Evolutionary conservation across 2,329 filamentous ascomycete species (phyloP), one percentile per base, ranked within the genome.

Genomic region (Sporothrix brunneoviolacea): DNA sequence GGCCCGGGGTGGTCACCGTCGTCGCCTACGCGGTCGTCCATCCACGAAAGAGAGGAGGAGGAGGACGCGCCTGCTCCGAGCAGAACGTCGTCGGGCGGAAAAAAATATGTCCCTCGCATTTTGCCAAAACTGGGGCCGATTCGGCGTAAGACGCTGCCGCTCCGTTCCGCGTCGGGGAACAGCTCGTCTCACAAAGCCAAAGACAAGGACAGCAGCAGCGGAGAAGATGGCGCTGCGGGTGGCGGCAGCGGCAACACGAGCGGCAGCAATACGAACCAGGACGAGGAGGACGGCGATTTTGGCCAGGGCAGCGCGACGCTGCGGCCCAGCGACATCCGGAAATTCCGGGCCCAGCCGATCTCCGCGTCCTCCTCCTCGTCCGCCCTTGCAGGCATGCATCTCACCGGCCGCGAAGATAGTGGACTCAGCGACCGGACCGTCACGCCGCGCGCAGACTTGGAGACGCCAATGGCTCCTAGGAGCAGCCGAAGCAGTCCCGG

Each of bases 291-390:
- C 24, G 60, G 63, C 16, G 59, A 60, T 3, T 58, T 61, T 16
- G 58, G 57, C 10, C 64, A 61, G 49, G 65, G 61, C 38, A 59
- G 42, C 9, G 66, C 67, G 47, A 76, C 71, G 6, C 66, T 76
- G 10, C 71, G 73, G 4, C 69, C 73, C 12, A 66, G 66, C 24
- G 72, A 76, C 56, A 57, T 69, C 37, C 65, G 32, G 65, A 68
- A 40, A 50, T 68, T 54, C 43, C 59, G n/a, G 53, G 50, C 7
- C 57, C 42, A 21, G 37, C 33, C 21, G 16, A 12, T 30, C 5
- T 15, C 36, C 8, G 18, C 36, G 2, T 28, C 45, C 7, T 32
- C 51, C 10, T 15, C 50, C 1, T n/a, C 48, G 2, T 13, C 42
- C 8, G 37, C 36, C 4, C 18, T 36, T 16, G 24, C 45, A 2